These are phyloP conservation scores for Talaromyces adpressus DNA, from an alignment of 495 filamentous ascomycete genomes.

Conservation along the genomic window DNA sequence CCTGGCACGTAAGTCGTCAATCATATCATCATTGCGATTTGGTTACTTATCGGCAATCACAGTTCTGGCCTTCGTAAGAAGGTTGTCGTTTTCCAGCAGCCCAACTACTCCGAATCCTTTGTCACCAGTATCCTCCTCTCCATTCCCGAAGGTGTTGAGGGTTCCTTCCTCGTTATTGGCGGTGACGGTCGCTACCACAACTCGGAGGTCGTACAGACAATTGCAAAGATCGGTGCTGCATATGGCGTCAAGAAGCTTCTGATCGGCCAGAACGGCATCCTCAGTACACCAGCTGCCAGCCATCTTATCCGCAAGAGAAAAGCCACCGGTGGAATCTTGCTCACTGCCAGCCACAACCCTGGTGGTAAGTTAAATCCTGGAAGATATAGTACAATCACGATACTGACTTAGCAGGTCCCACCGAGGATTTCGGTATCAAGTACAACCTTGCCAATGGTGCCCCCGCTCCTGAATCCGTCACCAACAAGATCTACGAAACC, in stretches of 20 bases:
- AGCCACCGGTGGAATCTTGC: slow-evolving; percentile 90
- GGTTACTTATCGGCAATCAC: slow-evolving; percentile 13
- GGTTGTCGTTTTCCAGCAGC: slow-evolving; percentile 93
- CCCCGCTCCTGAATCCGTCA: slow-evolving; percentile 89
- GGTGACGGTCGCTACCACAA: slow-evolving; percentile 98
- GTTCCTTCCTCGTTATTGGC: slow-evolving; percentile 88
- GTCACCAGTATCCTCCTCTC: slow-evolving; percentile 87
- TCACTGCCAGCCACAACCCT: slow-evolving; percentile 97
- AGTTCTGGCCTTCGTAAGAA: slow-evolving; percentile 98
- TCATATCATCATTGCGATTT: slow-evolving; percentile 11
- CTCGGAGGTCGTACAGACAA: slow-evolving; percentile 89
- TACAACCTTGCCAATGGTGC: slow-evolving; percentile 97
- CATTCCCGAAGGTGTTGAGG: slow-evolving; percentile 89
- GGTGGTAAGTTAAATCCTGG: slow-evolving; percentile 59
- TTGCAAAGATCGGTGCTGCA: slow-evolving; percentile 92
- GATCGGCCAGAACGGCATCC: slow-evolving; percentile 90
- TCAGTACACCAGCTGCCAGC: slow-evolving; percentile 92
- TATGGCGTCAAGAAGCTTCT: slow-evolving; percentile 99
- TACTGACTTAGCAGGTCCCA: slow-evolving; percentile 58
- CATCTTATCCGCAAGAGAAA: slow-evolving; percentile 89
- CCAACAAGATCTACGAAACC: slow-evolving; percentile 91
- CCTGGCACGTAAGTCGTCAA: slow-evolving; percentile 83
- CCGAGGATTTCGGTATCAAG: slow-evolving; percentile 96
- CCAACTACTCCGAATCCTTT: slow-evolving; percentile 93
- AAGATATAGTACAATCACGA: not conserved